Evolutionary conservation across 2,329 filamentous ascomycete genomes (phyloP).

Genomic region (Arthrobotrys megalospora): DNA sequence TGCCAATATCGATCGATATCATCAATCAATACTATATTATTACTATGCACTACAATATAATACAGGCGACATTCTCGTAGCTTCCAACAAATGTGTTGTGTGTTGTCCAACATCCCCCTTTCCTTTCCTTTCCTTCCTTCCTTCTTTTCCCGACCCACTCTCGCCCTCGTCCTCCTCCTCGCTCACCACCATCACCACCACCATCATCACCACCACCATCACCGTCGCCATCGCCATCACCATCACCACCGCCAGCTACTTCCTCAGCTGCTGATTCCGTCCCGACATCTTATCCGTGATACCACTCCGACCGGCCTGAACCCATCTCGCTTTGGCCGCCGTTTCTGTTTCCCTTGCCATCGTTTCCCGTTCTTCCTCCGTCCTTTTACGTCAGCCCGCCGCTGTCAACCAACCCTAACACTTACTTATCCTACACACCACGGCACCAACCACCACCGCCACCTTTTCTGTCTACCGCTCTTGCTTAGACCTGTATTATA

Average conservation of each 20-base stretch:
- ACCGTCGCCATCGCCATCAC: conserved; percentile 20
- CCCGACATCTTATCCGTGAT: neutral
- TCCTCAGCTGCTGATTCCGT: neutral
- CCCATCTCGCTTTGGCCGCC: neutral
- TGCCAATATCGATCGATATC: too few relatives aligned
- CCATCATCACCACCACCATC: conserved; percentile 11
- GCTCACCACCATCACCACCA: neutral
- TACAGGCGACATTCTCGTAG: too few relatives aligned
- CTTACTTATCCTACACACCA: neutral
- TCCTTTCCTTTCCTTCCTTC: conserved; percentile 1
- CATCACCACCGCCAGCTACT: conserved; percentile 3
- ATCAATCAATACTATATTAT: too few relatives aligned
- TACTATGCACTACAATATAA: too few relatives aligned
- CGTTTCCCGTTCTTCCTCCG: conserved; percentile 7
- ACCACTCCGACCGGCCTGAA: neutral
- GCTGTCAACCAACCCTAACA: conserved; percentile 8
- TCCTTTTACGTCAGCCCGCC: conserved; percentile 26
- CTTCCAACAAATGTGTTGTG: conserved; percentile 14
- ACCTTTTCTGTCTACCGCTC: neutral
- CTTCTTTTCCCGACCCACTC: conserved; percentile 11
- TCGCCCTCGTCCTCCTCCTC: conserved; percentile 14
- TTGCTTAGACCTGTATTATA: neutral
- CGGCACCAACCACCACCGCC: neutral
- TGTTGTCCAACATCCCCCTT: neutral
- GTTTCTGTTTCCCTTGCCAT: neutral